Percentiles rank a stretch among this genome's conserved stretches.
Evolutionary conservation across 2,329 filamentous ascomycete species (phyloP).

Genomic region (Penicillium sp.): DNA sequence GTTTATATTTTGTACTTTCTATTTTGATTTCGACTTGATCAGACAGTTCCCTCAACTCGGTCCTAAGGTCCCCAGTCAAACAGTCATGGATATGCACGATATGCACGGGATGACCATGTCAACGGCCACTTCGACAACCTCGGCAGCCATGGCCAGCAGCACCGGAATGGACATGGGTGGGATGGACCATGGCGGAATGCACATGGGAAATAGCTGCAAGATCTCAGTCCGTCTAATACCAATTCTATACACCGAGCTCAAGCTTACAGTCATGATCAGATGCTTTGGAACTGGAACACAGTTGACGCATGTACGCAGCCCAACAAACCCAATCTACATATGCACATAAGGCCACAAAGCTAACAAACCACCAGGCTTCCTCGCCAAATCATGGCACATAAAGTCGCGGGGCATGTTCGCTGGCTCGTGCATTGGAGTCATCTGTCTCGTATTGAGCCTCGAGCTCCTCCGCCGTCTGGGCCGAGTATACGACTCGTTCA

Average conservation of each 20-base stretch:
- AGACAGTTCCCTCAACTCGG: not conserved
- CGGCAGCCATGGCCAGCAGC: not conserved
- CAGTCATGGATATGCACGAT: constrained; percentile 1
- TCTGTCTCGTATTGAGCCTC: constrained; percentile 63
- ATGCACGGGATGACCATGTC: constrained; percentile 4
- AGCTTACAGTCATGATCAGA: constrained; percentile 5
- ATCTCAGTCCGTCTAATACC: constrained; percentile 1
- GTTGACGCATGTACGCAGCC: constrained; percentile 16
- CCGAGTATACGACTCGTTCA: constrained; percentile 65
- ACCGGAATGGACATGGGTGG: not conserved
- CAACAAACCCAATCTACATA: not conserved
- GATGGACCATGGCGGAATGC: not conserved
- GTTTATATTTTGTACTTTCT: not conserved
- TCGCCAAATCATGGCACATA: constrained; percentile 61
- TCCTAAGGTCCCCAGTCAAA: not conserved
- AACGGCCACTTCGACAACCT: not conserved
- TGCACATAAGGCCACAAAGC: not conserved
- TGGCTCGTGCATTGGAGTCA: constrained; percentile 67
- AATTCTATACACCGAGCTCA: not conserved
- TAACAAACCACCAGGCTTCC: constrained; percentile 47
- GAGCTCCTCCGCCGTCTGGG: constrained; percentile 62
- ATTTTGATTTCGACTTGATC: not conserved
- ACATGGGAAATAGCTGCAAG: constrained; percentile 1
- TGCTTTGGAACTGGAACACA: constrained; percentile 22
- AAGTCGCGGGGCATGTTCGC: constrained; percentile 63